Percentiles rank a stretch among this genome's conserved stretches.
Evolutionary conservation across 345 rosid species (phyloP).

Genomic region (Aquilaria malaccensis): DNA sequence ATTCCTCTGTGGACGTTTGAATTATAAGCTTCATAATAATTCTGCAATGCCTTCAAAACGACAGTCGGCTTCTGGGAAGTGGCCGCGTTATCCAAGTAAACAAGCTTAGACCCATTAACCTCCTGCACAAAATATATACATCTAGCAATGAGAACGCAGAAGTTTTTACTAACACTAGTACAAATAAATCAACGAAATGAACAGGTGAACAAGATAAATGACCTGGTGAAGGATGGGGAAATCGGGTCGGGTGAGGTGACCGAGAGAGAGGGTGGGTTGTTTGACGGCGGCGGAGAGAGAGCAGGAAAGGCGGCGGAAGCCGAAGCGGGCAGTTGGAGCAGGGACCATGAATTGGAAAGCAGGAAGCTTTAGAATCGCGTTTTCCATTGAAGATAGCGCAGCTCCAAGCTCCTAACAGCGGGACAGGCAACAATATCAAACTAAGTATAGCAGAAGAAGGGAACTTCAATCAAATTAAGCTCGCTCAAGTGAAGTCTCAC

Average conservation of each 20-base stretch:
- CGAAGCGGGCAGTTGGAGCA: slow-evolving; percentile 11
- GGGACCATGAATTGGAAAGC: slow-evolving; percentile 39
- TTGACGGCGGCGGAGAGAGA: slow-evolving; percentile 27
- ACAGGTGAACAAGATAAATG: neutral
- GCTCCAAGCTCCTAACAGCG: no score
- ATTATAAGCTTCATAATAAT: slow-evolving; percentile 67
- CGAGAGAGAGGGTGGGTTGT: slow-evolving; percentile 49
- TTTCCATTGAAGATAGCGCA: slow-evolving; percentile 32
- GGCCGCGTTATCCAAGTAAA: slow-evolving; percentile 94
- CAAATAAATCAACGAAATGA: neutral
- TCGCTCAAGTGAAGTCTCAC: no score
- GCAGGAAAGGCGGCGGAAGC: slow-evolving; percentile 23
- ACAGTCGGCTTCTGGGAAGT: slow-evolving; percentile 85
- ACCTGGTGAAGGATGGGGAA: slow-evolving; percentile 88
- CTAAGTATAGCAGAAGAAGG: no score
- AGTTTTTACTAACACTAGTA: neutral
- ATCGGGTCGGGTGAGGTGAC: slow-evolving; percentile 72
- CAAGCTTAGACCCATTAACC: slow-evolving; percentile 76
- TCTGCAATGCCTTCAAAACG: slow-evolving; percentile 66
- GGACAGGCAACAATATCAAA: no score
- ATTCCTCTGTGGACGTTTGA: slow-evolving; percentile 90
- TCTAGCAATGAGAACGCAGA: neutral
- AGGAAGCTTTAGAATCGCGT: slow-evolving; percentile 45
- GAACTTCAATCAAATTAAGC: no score
- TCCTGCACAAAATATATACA: slow-evolving; percentile 32